These are phyloP conservation scores for Polyporus tsugae DNA, from an alignment of 1,284 basidiomycete species.

Conservation along the genomic window DNA sequence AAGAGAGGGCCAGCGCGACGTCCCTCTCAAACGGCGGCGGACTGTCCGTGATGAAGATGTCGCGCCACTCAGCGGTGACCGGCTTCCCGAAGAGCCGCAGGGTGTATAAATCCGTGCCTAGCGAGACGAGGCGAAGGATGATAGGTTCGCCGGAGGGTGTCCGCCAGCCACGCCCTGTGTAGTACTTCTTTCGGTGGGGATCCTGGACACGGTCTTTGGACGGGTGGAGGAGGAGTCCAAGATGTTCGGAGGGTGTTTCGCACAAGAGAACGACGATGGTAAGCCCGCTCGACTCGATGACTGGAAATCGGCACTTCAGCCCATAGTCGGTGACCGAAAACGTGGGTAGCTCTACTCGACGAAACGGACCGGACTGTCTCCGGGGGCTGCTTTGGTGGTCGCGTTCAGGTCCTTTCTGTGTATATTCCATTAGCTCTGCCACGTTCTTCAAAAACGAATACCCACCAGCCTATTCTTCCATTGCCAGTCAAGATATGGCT, in stretches of 20 bases:
- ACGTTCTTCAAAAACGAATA: background rate
- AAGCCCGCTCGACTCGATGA: conserved; percentile 6
- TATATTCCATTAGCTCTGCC: background rate
- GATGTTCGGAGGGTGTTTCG: background rate
- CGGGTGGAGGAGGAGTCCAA: conserved; percentile 12
- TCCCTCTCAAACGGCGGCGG: background rate
- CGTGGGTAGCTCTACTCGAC: conserved; percentile 6
- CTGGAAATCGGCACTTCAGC: conserved; percentile 7
- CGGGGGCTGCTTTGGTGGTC: background rate
- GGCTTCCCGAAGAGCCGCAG: conserved; percentile 2
- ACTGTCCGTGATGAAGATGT: conserved; percentile 10
- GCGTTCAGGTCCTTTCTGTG: background rate
- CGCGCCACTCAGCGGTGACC: conserved; percentile 14
- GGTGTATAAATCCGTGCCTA: conserved; percentile 10
- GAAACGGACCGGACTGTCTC: conserved; percentile 6
- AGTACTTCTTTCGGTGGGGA: background rate
- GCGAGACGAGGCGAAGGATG: background rate
- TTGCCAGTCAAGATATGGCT: conserved; percentile 14
- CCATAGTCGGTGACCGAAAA: conserved; percentile 4
- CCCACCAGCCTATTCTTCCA: background rate
- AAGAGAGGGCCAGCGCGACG: background rate
- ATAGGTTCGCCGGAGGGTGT: background rate
- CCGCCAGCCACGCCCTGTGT: background rate
- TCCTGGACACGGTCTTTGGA: background rate
- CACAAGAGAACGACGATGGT: conserved; percentile 13